Percentiles rank a stretch among this genome's conserved stretches.
These are phyloP conservation scores for Abelmoschus esculentus DNA, from an alignment of 345 rosid species.

Conservation along the genomic window DNA sequence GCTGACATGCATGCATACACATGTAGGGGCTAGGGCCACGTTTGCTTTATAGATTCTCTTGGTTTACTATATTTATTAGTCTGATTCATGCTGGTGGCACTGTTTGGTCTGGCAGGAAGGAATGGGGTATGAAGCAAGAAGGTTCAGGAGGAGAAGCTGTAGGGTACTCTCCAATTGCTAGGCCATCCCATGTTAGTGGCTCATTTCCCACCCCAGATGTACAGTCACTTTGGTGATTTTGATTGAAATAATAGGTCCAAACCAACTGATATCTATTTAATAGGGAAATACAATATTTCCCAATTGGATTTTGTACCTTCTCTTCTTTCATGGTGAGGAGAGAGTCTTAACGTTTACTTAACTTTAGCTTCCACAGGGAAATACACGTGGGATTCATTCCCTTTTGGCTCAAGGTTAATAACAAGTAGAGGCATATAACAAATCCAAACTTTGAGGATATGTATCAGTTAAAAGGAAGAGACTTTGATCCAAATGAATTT, in stretches of 20 bases:
- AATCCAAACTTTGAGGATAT: neutral
- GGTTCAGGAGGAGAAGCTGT: conserved; percentile 19
- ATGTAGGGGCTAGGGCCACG: too few species aligned
- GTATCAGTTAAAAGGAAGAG: neutral
- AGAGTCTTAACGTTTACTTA: too few species aligned
- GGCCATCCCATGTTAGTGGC: conserved; percentile 39
- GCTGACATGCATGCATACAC: neutral
- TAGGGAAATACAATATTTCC: too few species aligned
- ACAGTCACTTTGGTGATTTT: conserved; percentile 68
- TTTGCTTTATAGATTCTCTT: neutral
- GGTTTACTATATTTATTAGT: too few species aligned
- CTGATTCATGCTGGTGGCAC: neutral
- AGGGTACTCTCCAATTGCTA: conserved; percentile 27
- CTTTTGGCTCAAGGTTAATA: too few species aligned
- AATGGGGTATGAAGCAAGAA: conserved; percentile 18
- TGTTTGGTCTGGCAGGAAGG: conserved; percentile 33
- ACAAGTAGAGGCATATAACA: too few species aligned
- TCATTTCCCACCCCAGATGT: conserved; percentile 49
- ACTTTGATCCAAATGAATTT: neutral
- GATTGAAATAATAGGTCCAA: conserved; percentile 21
- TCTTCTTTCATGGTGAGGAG: too few species aligned
- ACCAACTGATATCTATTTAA: conserved; percentile 8
- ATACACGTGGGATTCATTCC: too few species aligned
- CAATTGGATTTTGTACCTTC: too few species aligned
- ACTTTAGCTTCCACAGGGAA: too few species aligned